Evolutionary conservation across 1,284 basidiomycete species (phyloP), one percentile per base, ranked within the genome.

Genomic region (Kwoniella shivajii): DNA sequence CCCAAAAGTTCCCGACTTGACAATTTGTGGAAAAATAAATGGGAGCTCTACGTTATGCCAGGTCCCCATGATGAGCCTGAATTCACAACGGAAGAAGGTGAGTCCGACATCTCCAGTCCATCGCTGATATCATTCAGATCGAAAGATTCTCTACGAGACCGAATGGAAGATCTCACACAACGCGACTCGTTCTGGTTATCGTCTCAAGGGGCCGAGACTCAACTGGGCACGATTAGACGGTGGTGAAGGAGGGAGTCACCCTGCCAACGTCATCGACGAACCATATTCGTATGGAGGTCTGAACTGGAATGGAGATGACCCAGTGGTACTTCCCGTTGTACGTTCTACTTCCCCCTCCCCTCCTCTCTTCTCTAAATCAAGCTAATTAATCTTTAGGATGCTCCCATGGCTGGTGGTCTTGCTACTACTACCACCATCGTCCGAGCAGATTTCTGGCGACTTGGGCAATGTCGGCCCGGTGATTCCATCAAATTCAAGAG

Each of bases 221-320:
- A 63, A 76, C 9, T 89, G 86, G 85, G 82, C 86, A 0, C 79
- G 86, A 36, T 60, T 69, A 16, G 84, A 80, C 50, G 87, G 87
- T 14, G 86, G 86, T 0, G 84, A 88, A 66, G 87, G 87, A 6
- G 87, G 87, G 0, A 83, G 84, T 11, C 88, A 89, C 70, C 86
- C 87, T 0, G 84, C 83, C 37, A 88, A 88, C 64, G 84, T 88
- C 46, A 80, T 87, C 20, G 86, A 88, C 62, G 85, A 86, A 57
- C 85, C 83, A 2, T 88, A 88, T 66, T 82, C 83, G 0, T 75
- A 80, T 22, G 85, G 85, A 4, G 81, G 83, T 1, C 71, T 88
- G 52, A 79, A 79, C 60, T 61, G 87, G 62, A 88, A 88, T 63
- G 88, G 87, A 2, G 86, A 89, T 66, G 86, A 86, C 0, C 86